Evolutionary conservation across 106 monocot species (phyloP).

Genomic region (Allium sativum): DNA sequence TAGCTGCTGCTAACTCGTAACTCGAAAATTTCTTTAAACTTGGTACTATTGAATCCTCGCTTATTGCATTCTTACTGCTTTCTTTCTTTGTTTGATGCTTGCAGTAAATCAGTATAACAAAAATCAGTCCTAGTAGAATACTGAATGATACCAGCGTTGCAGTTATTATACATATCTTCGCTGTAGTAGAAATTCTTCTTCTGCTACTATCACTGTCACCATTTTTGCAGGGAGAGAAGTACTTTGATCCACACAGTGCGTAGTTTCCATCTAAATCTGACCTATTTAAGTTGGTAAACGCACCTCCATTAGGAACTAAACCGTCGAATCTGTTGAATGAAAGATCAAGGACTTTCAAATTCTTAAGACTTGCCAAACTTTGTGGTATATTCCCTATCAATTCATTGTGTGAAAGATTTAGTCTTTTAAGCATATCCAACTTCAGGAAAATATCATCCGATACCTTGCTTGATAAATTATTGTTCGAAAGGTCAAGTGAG

Average conservation of each 20-base stretch:
- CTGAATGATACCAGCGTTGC: slow-evolving; percentile 16
- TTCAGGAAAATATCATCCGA: slow-evolving; percentile 31
- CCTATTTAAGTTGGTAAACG: slow-evolving; percentile 31
- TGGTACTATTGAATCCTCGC: slow-evolving; percentile 12
- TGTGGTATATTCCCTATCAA: slow-evolving; percentile 44
- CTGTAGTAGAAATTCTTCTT: slow-evolving; percentile 31
- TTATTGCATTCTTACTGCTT: not conserved
- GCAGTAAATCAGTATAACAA: slow-evolving; percentile 5
- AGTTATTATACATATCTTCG: slow-evolving; percentile 26
- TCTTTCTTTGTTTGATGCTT: slow-evolving; percentile 4
- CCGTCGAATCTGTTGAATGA: slow-evolving; percentile 70
- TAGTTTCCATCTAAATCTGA: slow-evolving; percentile 58
- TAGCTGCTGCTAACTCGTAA: slow-evolving; percentile 43
- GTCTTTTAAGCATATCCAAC: slow-evolving; percentile 30
- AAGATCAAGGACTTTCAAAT: slow-evolving; percentile 54
- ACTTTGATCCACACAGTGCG: slow-evolving; percentile 57
- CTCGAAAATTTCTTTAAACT: slow-evolving; percentile 55
- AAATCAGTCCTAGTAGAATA: slow-evolving; percentile 23
- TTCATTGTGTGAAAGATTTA: slow-evolving; percentile 65
- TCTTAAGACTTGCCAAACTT: slow-evolving; percentile 34
- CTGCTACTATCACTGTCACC: not conserved
- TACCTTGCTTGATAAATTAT: slow-evolving; percentile 43
- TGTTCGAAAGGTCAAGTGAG: slow-evolving; percentile 54
- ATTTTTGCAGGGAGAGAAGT: slow-evolving; percentile 36
- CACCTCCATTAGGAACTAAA: slow-evolving; percentile 39